Evolutionary conservation across 228 moss, liverwort and hornwort species (phyloP).

Genomic region (Sphagnum magellanicum): DNA sequence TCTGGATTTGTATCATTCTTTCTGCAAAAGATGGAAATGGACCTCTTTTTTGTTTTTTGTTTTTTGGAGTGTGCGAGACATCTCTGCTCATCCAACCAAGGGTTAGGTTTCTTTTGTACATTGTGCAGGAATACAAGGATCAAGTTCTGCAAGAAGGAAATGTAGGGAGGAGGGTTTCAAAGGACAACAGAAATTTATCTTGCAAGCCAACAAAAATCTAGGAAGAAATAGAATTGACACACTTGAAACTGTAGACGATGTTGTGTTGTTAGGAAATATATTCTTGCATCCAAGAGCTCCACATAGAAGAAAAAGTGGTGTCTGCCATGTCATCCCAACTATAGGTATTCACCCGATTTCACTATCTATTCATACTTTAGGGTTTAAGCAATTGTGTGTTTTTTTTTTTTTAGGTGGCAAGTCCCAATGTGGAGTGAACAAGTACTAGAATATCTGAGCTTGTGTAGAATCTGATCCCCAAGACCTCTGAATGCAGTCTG

Average conservation of each 20-base stretch:
- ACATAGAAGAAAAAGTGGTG: conserved; percentile 8
- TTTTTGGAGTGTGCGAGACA: background rate
- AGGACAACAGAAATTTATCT: background rate
- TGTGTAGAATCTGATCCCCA: too few species aligned
- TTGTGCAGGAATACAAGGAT: background rate
- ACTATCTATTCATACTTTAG: background rate
- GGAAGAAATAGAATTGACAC: conserved; percentile 3
- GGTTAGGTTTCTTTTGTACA: background rate
- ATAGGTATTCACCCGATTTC: conserved; percentile 21
- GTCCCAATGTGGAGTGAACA: too few species aligned
- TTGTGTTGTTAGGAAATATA: background rate
- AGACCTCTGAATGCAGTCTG: too few species aligned
- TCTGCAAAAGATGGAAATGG: background rate
- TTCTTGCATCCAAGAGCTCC: background rate
- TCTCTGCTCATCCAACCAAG: background rate
- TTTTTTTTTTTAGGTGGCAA: background rate
- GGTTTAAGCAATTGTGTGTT: too few species aligned
- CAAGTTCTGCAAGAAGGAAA: background rate
- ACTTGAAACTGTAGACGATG: conserved; percentile 7
- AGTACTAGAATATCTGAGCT: too few species aligned
- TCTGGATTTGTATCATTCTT: background rate
- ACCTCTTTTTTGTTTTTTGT: background rate
- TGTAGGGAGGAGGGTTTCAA: background rate
- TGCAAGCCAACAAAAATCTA: background rate
- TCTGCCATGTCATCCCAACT: conserved; percentile 18